Base-by-base conservation (phyloP, 2,329 filamentous ascomycete genomes). In the Aureobasidium sp. region DNA sequence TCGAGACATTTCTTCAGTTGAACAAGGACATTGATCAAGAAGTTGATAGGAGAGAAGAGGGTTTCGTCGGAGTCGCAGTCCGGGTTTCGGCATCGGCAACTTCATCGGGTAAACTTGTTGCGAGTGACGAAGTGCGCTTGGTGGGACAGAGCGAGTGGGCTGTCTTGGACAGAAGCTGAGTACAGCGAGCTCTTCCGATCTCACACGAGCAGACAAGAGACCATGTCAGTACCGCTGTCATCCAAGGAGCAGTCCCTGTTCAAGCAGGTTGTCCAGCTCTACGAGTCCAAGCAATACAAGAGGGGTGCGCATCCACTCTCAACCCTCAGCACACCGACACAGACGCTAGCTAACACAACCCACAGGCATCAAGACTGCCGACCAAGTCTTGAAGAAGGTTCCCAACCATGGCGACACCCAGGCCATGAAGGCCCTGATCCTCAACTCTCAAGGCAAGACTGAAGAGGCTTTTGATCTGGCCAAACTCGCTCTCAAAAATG, bases 231-330 rank as follows among this genome's bases (percentile, higher is more conserved):
- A 77, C 83, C 82, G 72, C 81, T 92, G 65, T 86, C 82, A 72
- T 86, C 91, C 72, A 97, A 97, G 80, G 94, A 99, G 83, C 86
- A 86, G 70, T 87, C 92, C 74, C 87, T 97, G 79, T 99, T 99
- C 78, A 88, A 92, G 66, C 90, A 92, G 74, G 87, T 99, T 67
- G 91, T 99, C 71, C 92, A 93, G 74, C 87, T 90, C 77, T 99
- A 97, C 81, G 94, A 99, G 78, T 89, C 92, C 74, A 99, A 99
- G 78, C 93, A 97, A 73, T 97, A 97, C 81, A 99, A 97, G 79
- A 89, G 89, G 76, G 86, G 85, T 85, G 27, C 32, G 60, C 55
- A 51, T 48, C n/a, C 24, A 47, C 7, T n/a, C 29, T 24, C 50
- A 27, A 13, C 36, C 69, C 65, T 60, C 56, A 59, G n/a, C 62